These are phyloP conservation scores for Phytomonas sp. DNA, from an alignment of 208 protist genomes.

Conservation along the genomic window DNA sequence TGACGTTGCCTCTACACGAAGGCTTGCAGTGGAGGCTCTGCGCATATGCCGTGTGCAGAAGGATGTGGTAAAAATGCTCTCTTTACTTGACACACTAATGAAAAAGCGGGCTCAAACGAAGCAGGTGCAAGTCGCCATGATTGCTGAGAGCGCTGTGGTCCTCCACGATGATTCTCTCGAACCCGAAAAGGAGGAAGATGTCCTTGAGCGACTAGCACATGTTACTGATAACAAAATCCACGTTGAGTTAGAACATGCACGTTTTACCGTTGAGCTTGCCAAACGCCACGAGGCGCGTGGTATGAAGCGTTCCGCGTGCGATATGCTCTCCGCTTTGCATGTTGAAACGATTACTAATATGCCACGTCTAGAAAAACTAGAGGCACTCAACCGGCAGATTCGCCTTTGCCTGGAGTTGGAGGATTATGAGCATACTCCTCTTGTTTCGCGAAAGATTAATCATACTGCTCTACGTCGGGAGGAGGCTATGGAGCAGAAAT, in stretches of 20 bases:
- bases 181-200: slow-evolving; percentile 49
- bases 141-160: slow-evolving; percentile 68
- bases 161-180: slow-evolving; percentile 44
- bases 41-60: slow-evolving; percentile 79
- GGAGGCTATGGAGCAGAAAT: slow-evolving; percentile 68
- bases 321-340: slow-evolving; percentile 92
- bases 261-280: slow-evolving; percentile 89
- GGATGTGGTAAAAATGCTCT: slow-evolving; percentile 75
- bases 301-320: slow-evolving; percentile 84
- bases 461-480: slow-evolving; percentile 60
- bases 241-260: slow-evolving; percentile 93
- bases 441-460: slow-evolving; percentile 93
- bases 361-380: slow-evolving; percentile 93
- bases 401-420: slow-evolving; percentile 89
- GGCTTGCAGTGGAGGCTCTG: slow-evolving; percentile 83
- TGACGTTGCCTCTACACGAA: slow-evolving; percentile 63
- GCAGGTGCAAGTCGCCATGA: slow-evolving; percentile 89
- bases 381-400: slow-evolving; percentile 94
- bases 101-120: slow-evolving; percentile 93
- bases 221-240: slow-evolving; percentile 95
- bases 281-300: slow-evolving; percentile 87
- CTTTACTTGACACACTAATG: slow-evolving; percentile 83
- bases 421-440: slow-evolving; percentile 90
- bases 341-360: slow-evolving; percentile 97
- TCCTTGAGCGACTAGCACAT: slow-evolving; percentile 87